Conservation (phyloP, 139 green algal species). For the Diplosphaera chodatii region DNA sequence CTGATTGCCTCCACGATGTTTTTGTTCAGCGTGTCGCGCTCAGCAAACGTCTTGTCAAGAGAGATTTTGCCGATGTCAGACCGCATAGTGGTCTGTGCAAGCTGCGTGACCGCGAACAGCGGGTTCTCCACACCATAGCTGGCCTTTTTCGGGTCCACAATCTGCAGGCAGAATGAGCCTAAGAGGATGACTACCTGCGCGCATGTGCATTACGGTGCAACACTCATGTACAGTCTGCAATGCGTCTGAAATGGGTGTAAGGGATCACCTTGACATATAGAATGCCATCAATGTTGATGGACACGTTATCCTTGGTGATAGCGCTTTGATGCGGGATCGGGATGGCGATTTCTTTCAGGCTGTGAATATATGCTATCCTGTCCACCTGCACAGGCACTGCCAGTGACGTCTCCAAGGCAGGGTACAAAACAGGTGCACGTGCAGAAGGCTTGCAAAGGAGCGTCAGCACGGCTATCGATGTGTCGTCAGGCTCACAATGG, state of each 20-base stretch:
- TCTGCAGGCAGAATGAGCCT: too few species aligned
- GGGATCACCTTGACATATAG: conserved; percentile 93
- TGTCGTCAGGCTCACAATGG: conserved; percentile 72
- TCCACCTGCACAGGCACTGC: conserved; percentile 79
- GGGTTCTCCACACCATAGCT: conserved; percentile 93
- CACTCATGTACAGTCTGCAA: too few species aligned
- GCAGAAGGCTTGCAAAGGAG: too few species aligned
- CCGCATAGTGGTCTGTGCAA: conserved; percentile 94
- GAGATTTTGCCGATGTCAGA: conserved; percentile 96
- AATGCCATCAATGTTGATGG: conserved; percentile 93
- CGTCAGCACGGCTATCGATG: too few species aligned
- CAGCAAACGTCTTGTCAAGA: conserved; percentile 94
- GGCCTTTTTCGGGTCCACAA: conserved; percentile 81
- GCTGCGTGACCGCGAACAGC: conserved; percentile 86
- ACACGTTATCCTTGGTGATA: conserved; percentile 97
- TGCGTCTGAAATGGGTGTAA: too few species aligned
- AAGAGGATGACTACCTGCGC: too few species aligned
- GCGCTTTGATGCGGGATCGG: conserved; percentile 50
- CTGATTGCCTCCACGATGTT: conserved; percentile 58
- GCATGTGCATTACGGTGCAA: too few species aligned
- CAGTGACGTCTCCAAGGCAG: too few species aligned
- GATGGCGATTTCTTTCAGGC: conserved; percentile 86
- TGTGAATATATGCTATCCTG: conserved; percentile 78
- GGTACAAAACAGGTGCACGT: too few species aligned
- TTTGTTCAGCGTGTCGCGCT: conserved; percentile 86